Evolutionary conservation across 805 yeast species (phyloP).

Genomic region (Candida loeiensis): DNA sequence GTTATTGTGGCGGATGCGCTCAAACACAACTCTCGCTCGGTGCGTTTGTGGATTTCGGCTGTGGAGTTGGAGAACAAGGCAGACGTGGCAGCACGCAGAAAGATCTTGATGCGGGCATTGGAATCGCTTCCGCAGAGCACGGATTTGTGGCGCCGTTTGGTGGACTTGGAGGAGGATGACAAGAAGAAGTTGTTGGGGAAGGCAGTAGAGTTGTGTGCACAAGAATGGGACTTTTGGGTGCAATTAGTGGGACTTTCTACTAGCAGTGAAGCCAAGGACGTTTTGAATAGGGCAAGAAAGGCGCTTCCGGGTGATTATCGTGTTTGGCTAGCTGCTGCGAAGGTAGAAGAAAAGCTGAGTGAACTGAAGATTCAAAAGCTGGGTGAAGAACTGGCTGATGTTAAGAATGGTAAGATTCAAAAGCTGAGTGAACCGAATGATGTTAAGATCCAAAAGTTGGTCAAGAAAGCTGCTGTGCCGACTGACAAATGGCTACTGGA

Average conservation of each 20-base stretch:
- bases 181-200: constrained; percentile 53
- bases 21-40: constrained; percentile 49
- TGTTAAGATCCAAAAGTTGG: constrained; percentile 22
- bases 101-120: constrained; percentile 67
- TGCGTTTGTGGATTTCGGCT: constrained; percentile 72
- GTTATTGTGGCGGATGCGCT: constrained; percentile 66
- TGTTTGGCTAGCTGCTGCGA: constrained; percentile 69
- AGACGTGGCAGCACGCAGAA: constrained; percentile 49
- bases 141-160: constrained; percentile 65
- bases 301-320: constrained; percentile 43
- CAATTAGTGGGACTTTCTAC: constrained; percentile 31
- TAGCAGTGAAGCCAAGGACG: constrained; percentile 47
- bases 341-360: constrained; percentile 59
- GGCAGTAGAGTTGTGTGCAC: constrained; percentile 68
- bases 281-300: constrained; percentile 61
- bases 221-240: constrained; percentile 64
- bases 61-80: constrained; percentile 52
- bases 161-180: constrained; percentile 59
- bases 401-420: too few relatives aligned
- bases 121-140: constrained; percentile 57
- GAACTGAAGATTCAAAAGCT: constrained; percentile 42
- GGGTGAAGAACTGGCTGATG: constrained; percentile 18
- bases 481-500: constrained; percentile 49
- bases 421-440: background rate
- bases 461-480: background rate